phyloP scores from a whole-genome alignment of 2,329 filamentous ascomycete genomes.

The Sarocladiaceae sp. region DNA sequence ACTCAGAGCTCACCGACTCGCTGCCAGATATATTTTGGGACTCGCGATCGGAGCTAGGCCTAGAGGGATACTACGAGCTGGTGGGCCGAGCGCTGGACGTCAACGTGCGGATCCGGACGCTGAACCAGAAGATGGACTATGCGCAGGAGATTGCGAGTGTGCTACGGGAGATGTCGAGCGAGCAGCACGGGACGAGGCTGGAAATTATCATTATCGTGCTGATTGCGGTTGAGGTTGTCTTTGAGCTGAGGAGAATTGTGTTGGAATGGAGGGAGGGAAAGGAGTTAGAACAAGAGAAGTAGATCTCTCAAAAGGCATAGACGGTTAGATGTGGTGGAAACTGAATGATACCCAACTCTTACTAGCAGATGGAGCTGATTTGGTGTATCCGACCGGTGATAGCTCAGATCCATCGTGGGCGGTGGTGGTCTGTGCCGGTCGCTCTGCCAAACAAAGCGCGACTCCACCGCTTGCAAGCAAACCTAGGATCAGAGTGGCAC shows the following conservation, averaged over 20 bases:
- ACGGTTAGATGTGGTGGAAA: background rate
- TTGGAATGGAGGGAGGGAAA: constrained; percentile 43
- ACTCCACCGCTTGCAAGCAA: too few relatives aligned
- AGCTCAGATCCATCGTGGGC: too few relatives aligned
- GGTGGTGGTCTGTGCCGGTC: too few relatives aligned
- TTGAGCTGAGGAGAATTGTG: constrained; percentile 72
- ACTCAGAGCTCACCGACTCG: constrained; percentile 92
- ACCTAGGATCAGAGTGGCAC: background rate
- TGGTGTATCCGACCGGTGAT: too few relatives aligned
- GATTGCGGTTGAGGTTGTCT: constrained; percentile 86
- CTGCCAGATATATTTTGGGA: constrained; percentile 98
- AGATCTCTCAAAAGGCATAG: background rate
- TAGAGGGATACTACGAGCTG: constrained; percentile 93
- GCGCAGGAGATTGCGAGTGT: constrained; percentile 92
- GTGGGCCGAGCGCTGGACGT: constrained; percentile 88
- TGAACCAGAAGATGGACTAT: constrained; percentile 98
- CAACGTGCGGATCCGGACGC: constrained; percentile 77
- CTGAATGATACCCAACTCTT: constrained; percentile 8
- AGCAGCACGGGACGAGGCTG: constrained; percentile 79
- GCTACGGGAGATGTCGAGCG: constrained; percentile 78
- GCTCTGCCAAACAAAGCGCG: background rate
- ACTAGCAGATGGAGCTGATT: too few relatives aligned
- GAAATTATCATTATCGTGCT: constrained; percentile 96
- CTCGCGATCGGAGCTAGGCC: constrained; percentile 74
- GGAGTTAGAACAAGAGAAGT: constrained; percentile 8